Conservation (phyloP, 208 protist species). For the Herpetomonas samuelpessoai region DNA sequence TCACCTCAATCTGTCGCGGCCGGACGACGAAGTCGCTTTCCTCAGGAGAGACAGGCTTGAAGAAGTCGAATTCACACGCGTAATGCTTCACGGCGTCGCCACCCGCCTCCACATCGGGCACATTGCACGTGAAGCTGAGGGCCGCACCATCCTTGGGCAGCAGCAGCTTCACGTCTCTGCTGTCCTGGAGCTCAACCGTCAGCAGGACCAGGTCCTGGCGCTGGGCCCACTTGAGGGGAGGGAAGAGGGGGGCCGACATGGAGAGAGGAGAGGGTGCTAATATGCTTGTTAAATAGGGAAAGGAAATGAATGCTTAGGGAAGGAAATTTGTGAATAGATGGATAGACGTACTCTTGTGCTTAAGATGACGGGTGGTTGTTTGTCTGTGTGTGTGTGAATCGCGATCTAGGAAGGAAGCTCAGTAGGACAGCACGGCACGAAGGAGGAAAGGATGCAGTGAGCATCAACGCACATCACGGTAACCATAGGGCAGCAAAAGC, state of each 20-base stretch:
- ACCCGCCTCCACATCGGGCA: conserved; percentile 12
- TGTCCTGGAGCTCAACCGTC: conserved; percentile 77
- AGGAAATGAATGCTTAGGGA: too few species aligned
- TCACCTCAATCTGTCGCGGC: conserved; percentile 73
- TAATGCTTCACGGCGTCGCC: conserved; percentile 28
- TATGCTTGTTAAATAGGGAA: too few species aligned
- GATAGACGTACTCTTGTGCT: neutral
- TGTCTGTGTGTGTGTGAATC: conserved; percentile 9
- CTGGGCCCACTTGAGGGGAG: conserved; percentile 84
- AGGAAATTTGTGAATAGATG: too few species aligned
- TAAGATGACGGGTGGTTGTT: conserved; percentile 11
- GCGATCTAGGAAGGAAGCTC: conserved; percentile 6
- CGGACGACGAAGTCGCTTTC: conserved; percentile 74
- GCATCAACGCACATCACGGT: too few species aligned
- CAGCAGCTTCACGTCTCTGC: conserved; percentile 57
- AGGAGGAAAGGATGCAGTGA: conserved; percentile 7
- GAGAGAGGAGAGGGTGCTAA: neutral
- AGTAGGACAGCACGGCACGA: too few species aligned
- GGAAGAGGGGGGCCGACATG: conserved; percentile 32
- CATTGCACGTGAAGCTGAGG: conserved; percentile 40
- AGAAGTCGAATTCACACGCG: conserved; percentile 46
- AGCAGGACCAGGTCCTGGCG: conserved; percentile 72
- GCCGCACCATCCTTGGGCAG: conserved; percentile 43
- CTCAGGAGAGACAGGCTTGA: conserved; percentile 55
- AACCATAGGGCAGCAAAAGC: too few species aligned